Conservation (phyloP, 805 yeast species). For the Suhomyces emberorum region DNA sequence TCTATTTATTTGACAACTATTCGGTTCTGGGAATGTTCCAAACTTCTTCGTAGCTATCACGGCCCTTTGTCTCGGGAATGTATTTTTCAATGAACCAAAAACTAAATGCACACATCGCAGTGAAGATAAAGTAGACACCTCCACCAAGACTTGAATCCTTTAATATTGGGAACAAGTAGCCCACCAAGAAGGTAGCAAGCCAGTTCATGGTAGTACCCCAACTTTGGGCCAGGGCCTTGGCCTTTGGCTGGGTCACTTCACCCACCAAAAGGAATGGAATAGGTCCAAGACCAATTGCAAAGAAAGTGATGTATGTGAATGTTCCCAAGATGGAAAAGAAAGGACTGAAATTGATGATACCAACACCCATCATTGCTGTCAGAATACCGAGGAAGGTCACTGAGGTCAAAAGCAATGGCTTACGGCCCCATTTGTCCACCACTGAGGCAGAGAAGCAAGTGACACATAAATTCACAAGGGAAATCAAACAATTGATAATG, state of each 20-base stretch:
- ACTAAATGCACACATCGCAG: slow-evolving; percentile 51
- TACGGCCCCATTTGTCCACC: slow-evolving; percentile 76
- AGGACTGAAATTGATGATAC: slow-evolving; percentile 51
- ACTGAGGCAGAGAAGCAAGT: slow-evolving; percentile 72
- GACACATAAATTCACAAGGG: slow-evolving; percentile 68
- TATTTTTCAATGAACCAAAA: slow-evolving; percentile 42
- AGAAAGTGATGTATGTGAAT: slow-evolving; percentile 71
- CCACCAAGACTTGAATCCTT: slow-evolving; percentile 65
- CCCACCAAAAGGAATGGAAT: slow-evolving; percentile 87
- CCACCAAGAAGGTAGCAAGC: slow-evolving; percentile 82
- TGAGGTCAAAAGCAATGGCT: slow-evolving; percentile 65
- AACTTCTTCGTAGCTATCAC: slow-evolving; percentile 57
- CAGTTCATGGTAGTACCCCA: slow-evolving; percentile 90
- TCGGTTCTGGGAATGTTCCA: slow-evolving; percentile 42
- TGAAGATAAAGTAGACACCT: slow-evolving; percentile 70
- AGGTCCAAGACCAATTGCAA: slow-evolving; percentile 93
- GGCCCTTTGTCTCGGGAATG: slow-evolving; percentile 80
- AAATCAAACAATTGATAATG: slow-evolving; percentile 69
- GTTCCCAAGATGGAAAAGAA: slow-evolving; percentile 59
- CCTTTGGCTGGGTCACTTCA: slow-evolving; percentile 80
- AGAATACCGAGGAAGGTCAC: slow-evolving; percentile 65
- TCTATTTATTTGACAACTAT: too few relatives aligned
- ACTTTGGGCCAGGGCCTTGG: slow-evolving; percentile 85
- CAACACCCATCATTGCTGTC: slow-evolving; percentile 61
- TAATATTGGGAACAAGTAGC: slow-evolving; percentile 74